Evolutionary conservation across 2,329 filamentous ascomycete genomes (phyloP), one percentile per base, ranked within the genome.

Genomic region (Trichoderma brevicompactum): DNA sequence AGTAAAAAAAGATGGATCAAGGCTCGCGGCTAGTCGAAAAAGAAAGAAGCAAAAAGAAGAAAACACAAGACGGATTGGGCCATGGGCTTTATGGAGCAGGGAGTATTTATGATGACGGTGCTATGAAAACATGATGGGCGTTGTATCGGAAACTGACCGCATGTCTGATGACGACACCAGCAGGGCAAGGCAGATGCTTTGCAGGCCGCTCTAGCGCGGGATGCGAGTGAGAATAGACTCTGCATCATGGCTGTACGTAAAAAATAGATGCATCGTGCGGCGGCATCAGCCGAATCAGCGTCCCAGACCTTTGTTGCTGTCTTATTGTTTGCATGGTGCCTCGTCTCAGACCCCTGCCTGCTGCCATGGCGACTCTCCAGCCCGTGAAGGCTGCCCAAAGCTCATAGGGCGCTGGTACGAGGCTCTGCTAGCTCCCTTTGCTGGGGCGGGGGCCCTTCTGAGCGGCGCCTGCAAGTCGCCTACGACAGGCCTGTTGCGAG

Each of bases 331-430:
- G 48, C 52, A 65, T 65, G 48, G 12, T 41, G 44, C 54, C 40
- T 65, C 55, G 63, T 69, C 66, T 68, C 65, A 65, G 66, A 68
- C 66, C 62, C 62, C 60, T 65, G 63, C 67, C 61, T 55, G 69
- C 66, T 69, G 69, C 69, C 69, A 70, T 68, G 69, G 69, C 68
- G 69, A 70, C 69, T 70, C 67, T 48, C 19, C 23, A 53, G 32
- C 55, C 55, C 58, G 34, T 52, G 7, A 28, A 28, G 23, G 23
- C 23, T 28, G 43, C 34, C 32, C 43, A 17, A 60, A 23, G 53
- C 36, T 53, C 34, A 50, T 48, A 60, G 44, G 44, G 56, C 43
- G 55, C 43, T 38, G 41, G 23, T 50, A 36, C 36, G 48, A 61
- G 48, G 46, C 56, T 52, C 58, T 52, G 48, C 36, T 34, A 40